phyloP scores from a whole-genome alignment of 306 rosid genomes.

The Cotoneaster glaucophyllus region DNA sequence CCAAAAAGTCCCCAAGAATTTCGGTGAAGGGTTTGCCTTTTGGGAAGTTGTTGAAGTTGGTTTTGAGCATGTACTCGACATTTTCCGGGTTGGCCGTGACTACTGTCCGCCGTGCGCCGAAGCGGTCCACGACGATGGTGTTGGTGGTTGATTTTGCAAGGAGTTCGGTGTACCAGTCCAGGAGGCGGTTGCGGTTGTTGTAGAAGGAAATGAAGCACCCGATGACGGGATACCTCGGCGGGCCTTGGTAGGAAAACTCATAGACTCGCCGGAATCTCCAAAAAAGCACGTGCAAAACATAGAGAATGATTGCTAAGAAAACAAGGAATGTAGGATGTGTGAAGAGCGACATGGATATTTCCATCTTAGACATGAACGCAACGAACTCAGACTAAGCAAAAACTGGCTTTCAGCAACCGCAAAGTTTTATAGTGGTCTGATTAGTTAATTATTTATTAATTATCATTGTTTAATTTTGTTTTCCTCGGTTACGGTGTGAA shows the following conservation, averaged over 20 bases:
- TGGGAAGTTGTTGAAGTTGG: conserved; percentile 78
- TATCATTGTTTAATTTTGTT: neutral
- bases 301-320: conserved; percentile 30
- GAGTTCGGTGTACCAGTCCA: conserved; percentile 75
- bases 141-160: conserved; percentile 47
- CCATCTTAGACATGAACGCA: conserved; percentile 24
- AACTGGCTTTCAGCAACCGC: neutral
- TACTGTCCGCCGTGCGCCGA: conserved; percentile 60
- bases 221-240: conserved; percentile 54
- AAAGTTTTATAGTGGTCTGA: neutral
- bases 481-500: neutral
- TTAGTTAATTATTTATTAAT: neutral
- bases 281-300: conserved; percentile 3
- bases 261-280: conserved; percentile 22
- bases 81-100: conserved; percentile 68
- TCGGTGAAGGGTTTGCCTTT: conserved; percentile 83
- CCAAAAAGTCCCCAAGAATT: conserved; percentile 74
- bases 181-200: conserved; percentile 46
- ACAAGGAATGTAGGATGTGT: conserved; percentile 21
- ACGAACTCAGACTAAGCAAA: neutral
- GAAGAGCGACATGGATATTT: conserved; percentile 17
- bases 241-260: conserved; percentile 24
- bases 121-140: conserved; percentile 53
- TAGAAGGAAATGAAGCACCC: conserved; percentile 73
- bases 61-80: conserved; percentile 75